Evolutionary conservation across 345 rosid species (phyloP).

Genomic region (Nephelium lappaceum): DNA sequence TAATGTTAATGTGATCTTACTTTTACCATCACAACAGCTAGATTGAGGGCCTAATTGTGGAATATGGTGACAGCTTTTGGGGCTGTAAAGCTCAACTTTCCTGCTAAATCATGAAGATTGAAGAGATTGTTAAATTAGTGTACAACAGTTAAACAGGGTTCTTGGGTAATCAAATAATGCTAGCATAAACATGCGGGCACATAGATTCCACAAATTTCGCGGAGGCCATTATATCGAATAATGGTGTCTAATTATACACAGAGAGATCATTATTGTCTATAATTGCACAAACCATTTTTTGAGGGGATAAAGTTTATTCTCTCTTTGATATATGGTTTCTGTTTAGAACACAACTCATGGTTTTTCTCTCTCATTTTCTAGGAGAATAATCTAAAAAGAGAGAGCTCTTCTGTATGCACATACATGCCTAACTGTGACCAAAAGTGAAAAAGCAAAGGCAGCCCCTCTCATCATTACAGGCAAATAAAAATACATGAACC

Average conservation of each 20-base stretch:
- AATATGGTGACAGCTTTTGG: constrained; percentile 11
- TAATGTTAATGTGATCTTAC: constrained; percentile 1
- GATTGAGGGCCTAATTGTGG: constrained; percentile 15
- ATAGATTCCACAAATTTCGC: constrained; percentile 59
- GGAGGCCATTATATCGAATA: constrained; percentile 40
- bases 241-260: constrained; percentile 56
- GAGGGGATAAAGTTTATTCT: constrained; percentile 23
- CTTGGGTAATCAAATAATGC: constrained; percentile 22
- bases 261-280: constrained; percentile 48
- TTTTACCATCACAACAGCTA: constrained; percentile 6
- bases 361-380: constrained; percentile 23
- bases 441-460: constrained; percentile 30
- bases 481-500: constrained; percentile 41
- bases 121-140: constrained; percentile 22
- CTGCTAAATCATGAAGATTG: constrained; percentile 25
- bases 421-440: constrained; percentile 28
- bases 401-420: constrained; percentile 12
- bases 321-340: background rate
- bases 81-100: constrained; percentile 31
- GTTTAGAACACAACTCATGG: background rate
- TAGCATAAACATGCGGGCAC: constrained; percentile 44
- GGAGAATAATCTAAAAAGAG: constrained; percentile 20
- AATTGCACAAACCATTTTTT: constrained; percentile 35
- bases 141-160: constrained; percentile 8
- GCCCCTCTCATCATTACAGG: constrained; percentile 50